Base-by-base conservation (phyloP, 2,329 filamentous ascomycete genomes). In the Aureobasidium vineae region DNA sequence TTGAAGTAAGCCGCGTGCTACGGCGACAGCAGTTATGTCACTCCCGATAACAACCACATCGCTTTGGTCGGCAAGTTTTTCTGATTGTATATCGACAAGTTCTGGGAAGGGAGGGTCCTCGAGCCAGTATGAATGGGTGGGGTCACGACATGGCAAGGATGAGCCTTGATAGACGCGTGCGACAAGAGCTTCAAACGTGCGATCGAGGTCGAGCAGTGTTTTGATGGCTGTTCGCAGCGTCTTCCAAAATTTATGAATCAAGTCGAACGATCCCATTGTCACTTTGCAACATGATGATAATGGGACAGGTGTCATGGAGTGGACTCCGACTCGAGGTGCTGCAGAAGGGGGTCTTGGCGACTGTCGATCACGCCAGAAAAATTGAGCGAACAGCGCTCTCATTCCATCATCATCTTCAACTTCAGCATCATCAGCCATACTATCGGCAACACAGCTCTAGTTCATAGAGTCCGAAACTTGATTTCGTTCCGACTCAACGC, bases 1-100 rank as follows among this genome's bases (percentile, higher is more conserved):
- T 66, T 73, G 73, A 43, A 72, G 69, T 5, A 76, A 66, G 71
- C 73, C 75, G 50, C 74, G 74, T 15, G 74, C 72, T 5, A 71
- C 68, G 7, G 74, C 64, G 26, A 72, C 71, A 1, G 70, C 72
- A 13, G 71, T 66, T 50, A 71, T 72, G 15, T 71, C 72, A 45
- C 70, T 71, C 4, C 72, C 72, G 43, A 73, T 66, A 33, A 73
- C 69, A 8, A 75, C 66, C 3, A 73, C 56, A 36, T 73, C 70
- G 2, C 68, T 68, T 15, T 69, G 38, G 0, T 54, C 13, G 3
- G 67, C 59, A 3, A 68, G 52, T 13, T 43, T 64, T 19, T 64
- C 69, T 8, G 70, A 71, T 28, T 63, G 61, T 43, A 67, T 69
- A 31, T 71, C 56, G 21, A 69, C 67, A 38, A 72, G 53, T 1